Conservation (phyloP, 768 basidiomycete species). For the Collybia nuda region DNA sequence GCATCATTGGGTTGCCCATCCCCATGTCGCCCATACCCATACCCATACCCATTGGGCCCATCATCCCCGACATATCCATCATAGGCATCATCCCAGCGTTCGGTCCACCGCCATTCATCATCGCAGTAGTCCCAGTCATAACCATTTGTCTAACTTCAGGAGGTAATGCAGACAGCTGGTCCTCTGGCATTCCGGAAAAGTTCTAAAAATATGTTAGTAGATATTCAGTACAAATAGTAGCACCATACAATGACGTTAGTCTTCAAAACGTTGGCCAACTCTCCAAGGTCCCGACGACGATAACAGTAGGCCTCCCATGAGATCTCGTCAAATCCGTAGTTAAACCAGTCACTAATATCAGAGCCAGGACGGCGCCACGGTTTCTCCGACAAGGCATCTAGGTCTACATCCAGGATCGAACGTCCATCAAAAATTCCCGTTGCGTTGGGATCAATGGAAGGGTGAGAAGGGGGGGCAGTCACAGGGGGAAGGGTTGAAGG, state of each 20-base stretch:
- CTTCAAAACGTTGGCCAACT: slow-evolving; percentile 78
- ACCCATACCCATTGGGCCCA: slow-evolving; percentile 59
- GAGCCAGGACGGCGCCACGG: slow-evolving; percentile 91
- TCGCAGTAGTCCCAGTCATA: slow-evolving; percentile 76
- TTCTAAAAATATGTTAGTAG: slow-evolving; percentile 42
- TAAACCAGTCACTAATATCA: slow-evolving; percentile 97
- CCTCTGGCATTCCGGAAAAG: slow-evolving; percentile 81
- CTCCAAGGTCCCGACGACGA: slow-evolving; percentile 77
- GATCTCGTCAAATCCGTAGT: slow-evolving; percentile 97
- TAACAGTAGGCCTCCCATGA: slow-evolving; percentile 94
- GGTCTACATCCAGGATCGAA: slow-evolving; percentile 83
- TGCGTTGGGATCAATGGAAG: slow-evolving; percentile 66
- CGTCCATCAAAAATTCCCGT: slow-evolving; percentile 71
- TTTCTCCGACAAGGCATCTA: slow-evolving; percentile 74
- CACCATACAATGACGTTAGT: slow-evolving; percentile 75
- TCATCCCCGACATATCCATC: slow-evolving; percentile 79
- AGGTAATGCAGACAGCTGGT: slow-evolving; percentile 74
- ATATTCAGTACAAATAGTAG: not conserved
- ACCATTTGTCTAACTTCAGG: slow-evolving; percentile 85
- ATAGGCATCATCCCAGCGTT: slow-evolving; percentile 66
- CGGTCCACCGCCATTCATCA: slow-evolving; percentile 66
- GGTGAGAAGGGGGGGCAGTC: slow-evolving; percentile 77
- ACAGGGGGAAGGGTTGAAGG: slow-evolving; percentile 64
- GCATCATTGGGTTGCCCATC: slow-evolving; percentile 61
- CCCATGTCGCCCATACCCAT: slow-evolving; percentile 65